Evolutionary conservation across 805 yeast species (phyloP).

Genomic region (Sugiyamaella boreocaroliniensis): DNA sequence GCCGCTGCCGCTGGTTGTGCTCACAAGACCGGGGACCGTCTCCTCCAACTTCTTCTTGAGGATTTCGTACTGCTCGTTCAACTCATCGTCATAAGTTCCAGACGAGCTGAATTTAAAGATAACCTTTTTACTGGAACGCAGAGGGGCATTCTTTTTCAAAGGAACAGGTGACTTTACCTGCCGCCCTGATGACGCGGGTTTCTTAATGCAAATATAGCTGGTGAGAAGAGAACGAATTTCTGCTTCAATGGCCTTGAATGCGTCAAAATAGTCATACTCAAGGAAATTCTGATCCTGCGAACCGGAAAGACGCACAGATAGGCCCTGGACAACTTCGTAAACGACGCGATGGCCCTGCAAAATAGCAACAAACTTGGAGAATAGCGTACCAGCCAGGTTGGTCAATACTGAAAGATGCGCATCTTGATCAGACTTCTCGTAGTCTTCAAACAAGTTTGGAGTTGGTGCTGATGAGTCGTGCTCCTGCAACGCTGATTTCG

Average conservation of each 20-base stretch:
- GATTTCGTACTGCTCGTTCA: conserved; percentile 30
- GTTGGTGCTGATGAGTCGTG: conserved; percentile 1
- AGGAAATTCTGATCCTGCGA: conserved; percentile 16
- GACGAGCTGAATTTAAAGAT: conserved; percentile 27
- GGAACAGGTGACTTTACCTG: background rate
- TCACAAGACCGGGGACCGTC: conserved; percentile 63
- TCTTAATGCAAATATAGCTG: conserved; percentile 29
- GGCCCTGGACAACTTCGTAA: conserved; percentile 41
- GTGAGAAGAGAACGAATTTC: conserved; percentile 36
- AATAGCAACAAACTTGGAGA: conserved; percentile 52
- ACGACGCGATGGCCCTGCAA: conserved; percentile 67
- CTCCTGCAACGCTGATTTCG: conserved; percentile 26
- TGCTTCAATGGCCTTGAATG: conserved; percentile 41
- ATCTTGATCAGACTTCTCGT: conserved; percentile 40
- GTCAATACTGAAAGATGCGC: conserved; percentile 50
- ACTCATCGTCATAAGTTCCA: conserved; percentile 23
- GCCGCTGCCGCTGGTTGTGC: conserved; percentile 26
- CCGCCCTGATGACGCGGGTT: background rate
- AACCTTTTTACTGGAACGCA: conserved; percentile 4
- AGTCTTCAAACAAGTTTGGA: conserved; percentile 17
- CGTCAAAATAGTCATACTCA: conserved; percentile 34
- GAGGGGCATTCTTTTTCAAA: background rate
- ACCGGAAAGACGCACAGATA: conserved; percentile 12
- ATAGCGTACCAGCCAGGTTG: conserved; percentile 67
- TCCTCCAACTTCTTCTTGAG: conserved; percentile 45